Evolutionary conservation across 352 stramenopile genomes (phyloP).

Genomic region (Pythium sp.): DNA sequence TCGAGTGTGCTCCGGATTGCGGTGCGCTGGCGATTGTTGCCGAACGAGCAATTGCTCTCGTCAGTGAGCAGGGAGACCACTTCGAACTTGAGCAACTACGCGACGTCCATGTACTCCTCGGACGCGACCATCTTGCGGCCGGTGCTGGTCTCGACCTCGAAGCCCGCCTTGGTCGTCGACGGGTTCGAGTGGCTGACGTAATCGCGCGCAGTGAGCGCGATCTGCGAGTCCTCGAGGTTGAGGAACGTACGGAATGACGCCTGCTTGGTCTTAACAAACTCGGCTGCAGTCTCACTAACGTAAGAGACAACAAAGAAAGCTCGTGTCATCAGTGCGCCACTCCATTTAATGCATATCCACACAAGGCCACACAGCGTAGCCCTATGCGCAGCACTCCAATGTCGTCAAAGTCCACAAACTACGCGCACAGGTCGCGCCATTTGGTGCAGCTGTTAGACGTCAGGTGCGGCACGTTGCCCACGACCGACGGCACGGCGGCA

Average conservation of each 20-base stretch:
- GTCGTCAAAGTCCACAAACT: conserved; percentile 69
- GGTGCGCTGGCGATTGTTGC: conserved; percentile 64
- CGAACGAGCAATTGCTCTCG: conserved; percentile 51
- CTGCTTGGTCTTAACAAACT: conserved; percentile 35
- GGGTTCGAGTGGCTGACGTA: conserved; percentile 60
- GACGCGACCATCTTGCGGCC: conserved; percentile 44
- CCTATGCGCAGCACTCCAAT: conserved; percentile 34
- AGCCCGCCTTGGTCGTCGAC: conserved; percentile 49
- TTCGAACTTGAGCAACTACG: conserved; percentile 42
- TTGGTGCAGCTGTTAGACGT: conserved; percentile 73
- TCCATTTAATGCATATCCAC: background rate
- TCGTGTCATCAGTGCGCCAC: background rate
- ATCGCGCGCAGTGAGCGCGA: conserved; percentile 69
- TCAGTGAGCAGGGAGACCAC: conserved; percentile 65
- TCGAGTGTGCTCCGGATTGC: conserved; percentile 62
- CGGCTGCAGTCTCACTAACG: conserved; percentile 30
- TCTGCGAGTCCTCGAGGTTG: conserved; percentile 36
- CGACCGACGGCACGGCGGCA: conserved; percentile 47
- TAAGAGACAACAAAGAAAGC: background rate
- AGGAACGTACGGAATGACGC: conserved; percentile 50
- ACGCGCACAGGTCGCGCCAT: conserved; percentile 51
- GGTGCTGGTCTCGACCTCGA: conserved; percentile 54
- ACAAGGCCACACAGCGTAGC: conserved; percentile 6
- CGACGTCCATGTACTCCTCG: conserved; percentile 60
- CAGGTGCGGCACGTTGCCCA: conserved; percentile 66